Evolutionary conservation across 2,329 filamentous ascomycete genomes (phyloP).

Genomic region (Cladophialophora yegresii): DNA sequence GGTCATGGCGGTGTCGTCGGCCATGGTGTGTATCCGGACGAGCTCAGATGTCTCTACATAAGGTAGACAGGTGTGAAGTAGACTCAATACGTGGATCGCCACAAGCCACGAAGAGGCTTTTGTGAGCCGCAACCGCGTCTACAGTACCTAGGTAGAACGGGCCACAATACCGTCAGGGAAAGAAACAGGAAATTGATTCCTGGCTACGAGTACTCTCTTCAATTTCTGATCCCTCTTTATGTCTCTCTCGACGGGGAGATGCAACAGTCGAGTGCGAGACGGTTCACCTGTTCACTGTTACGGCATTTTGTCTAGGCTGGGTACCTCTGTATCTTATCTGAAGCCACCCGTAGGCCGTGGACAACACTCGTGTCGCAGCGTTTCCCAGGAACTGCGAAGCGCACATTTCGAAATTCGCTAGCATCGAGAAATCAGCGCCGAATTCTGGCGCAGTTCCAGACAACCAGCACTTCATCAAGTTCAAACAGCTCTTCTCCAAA

Average conservation of each 20-base stretch:
- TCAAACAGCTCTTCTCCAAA: constrained; percentile 58
- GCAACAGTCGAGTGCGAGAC: neutral
- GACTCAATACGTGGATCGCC: neutral
- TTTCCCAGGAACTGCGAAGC: no score
- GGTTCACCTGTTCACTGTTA: neutral
- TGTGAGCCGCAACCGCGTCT: no score
- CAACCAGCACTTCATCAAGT: neutral
- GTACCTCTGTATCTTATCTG: neutral
- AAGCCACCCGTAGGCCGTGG: neutral
- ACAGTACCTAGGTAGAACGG: no score
- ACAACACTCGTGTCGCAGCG: neutral
- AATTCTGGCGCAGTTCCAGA: no score
- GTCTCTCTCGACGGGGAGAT: neutral
- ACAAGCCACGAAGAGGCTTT: neutral
- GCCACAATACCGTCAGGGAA: neutral
- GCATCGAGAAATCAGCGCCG: neutral
- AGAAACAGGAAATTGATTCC: neutral
- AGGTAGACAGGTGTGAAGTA: neutral
- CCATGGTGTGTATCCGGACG: constrained; percentile 16
- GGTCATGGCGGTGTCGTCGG: constrained; percentile 29
- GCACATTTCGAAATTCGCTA: neutral
- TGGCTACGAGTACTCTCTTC: neutral
- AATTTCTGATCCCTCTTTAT: neutral
- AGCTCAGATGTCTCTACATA: neutral
- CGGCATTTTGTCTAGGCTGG: no score